A percentile compares a stretch with the other conserved stretches of the same genome.
These are phyloP conservation scores for Simplicillium aogashimaense DNA, from an alignment of 2,329 filamentous ascomycete genomes.

Conservation along the genomic window DNA sequence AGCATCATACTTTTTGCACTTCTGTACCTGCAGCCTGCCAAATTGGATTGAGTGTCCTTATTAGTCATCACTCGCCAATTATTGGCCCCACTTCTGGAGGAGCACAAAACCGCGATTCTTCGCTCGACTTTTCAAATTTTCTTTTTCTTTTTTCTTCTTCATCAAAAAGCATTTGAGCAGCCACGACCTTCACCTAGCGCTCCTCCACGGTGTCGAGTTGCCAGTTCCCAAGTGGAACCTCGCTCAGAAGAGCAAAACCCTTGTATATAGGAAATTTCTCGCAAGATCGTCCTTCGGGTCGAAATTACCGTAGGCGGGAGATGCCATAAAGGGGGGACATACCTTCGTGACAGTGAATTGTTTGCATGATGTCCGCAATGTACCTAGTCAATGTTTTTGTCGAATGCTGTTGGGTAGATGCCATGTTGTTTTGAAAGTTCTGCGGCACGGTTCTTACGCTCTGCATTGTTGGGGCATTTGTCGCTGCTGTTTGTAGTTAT, in stretches of 20 bases:
- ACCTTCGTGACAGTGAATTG: constrained; percentile 6
- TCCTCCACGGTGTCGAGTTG: constrained; percentile 50
- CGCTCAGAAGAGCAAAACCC: constrained; percentile 49
- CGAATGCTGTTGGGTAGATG: no score
- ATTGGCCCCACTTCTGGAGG: not conserved
- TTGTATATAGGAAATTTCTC: constrained; percentile 55
- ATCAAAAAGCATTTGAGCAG: constrained; percentile 55
- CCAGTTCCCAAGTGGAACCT: constrained; percentile 40
- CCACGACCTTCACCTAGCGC: constrained; percentile 51
- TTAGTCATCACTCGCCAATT: not conserved
- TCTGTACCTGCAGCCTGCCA: no score
- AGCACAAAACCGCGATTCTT: constrained; percentile 2
- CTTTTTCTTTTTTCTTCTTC: constrained; percentile 28
- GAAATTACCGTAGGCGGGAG: constrained; percentile 32
- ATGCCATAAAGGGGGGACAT: constrained; percentile 56
- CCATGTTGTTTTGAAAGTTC: no score
- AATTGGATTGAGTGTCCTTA: no score
- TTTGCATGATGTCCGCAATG: no score
- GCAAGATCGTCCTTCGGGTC: constrained; percentile 22
- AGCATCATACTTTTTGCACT: no score
- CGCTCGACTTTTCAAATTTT: constrained; percentile 17
- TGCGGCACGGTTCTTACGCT: no score
- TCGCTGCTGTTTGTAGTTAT: no score
- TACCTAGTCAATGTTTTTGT: no score
- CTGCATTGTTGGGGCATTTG: no score